Percentiles rank a stretch among this genome's conserved stretches.
phyloP scores from a whole-genome alignment of 441 rosid genomes.

The Francoa sonchifolia region DNA sequence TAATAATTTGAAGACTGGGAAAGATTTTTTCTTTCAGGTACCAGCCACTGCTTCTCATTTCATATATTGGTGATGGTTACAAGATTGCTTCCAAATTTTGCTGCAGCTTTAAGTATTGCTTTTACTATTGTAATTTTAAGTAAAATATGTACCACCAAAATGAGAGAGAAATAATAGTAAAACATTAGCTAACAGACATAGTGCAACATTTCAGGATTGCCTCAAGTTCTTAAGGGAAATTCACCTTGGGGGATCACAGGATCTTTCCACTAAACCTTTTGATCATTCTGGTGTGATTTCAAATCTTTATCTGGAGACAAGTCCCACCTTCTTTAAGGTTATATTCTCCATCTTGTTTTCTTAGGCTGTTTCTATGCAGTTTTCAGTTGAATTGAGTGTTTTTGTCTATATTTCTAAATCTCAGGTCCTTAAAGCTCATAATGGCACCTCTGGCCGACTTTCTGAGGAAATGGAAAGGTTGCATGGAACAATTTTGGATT shows the following conservation, averaged over 20 bases:
- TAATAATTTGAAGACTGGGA: slow-evolving; percentile 40
- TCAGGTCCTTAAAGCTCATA: slow-evolving; percentile 68
- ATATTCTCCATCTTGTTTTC: slow-evolving; percentile 4
- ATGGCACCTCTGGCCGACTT: slow-evolving; percentile 34
- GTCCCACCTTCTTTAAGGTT: slow-evolving; percentile 68
- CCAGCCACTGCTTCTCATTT: neutral
- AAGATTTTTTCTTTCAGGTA: slow-evolving; percentile 81
- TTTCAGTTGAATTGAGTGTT: neutral
- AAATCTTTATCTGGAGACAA: slow-evolving; percentile 53
- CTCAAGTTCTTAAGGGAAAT: slow-evolving; percentile 69
- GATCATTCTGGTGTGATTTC: slow-evolving; percentile 45
- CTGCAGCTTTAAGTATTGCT: slow-evolving; percentile 1
- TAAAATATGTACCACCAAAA: too few species aligned
- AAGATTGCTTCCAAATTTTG: neutral
- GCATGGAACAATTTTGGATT: slow-evolving; percentile 36
- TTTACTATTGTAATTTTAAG: too few species aligned
- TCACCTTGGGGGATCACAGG: slow-evolving; percentile 57
- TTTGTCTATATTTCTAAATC: neutral
- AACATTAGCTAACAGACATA: slow-evolving; percentile 12
- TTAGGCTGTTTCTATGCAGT: neutral
- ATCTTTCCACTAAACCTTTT: slow-evolving; percentile 50
- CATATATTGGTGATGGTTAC: neutral
- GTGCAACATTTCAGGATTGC: slow-evolving; percentile 59
- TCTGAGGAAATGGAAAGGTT: slow-evolving; percentile 68
- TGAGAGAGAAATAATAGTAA: slow-evolving; percentile 7